These are phyloP conservation scores for Adansonia grandidieri DNA, from an alignment of 441 rosid genomes.

Conservation along the genomic window DNA sequence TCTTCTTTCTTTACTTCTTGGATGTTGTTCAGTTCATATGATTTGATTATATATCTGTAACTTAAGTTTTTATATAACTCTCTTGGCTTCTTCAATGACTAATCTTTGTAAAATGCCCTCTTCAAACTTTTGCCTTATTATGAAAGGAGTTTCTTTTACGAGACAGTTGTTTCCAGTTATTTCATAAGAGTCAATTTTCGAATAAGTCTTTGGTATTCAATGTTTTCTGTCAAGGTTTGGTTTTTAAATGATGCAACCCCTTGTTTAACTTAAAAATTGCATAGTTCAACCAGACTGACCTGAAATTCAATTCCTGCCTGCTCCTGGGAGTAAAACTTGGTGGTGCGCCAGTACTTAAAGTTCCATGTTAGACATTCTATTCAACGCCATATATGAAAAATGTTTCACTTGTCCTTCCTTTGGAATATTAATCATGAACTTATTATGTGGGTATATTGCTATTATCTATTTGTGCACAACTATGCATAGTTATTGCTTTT, in stretches of 20 bases:
- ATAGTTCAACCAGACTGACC: neutral
- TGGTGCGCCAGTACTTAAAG: neutral
- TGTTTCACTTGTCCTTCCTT: neutral
- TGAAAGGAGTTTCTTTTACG: neutral
- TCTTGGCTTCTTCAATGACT: neutral
- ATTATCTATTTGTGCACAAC: neutral
- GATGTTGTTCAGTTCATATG: neutral
- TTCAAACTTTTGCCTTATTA: neutral
- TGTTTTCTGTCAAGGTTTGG: neutral
- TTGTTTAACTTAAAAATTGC: neutral
- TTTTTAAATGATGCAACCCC: neutral
- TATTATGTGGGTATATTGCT: neutral
- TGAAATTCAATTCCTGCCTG: neutral
- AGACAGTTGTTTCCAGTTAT: neutral
- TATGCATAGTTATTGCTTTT: neutral
- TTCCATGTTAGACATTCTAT: slow-evolving; percentile 10
- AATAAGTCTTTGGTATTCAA: neutral
- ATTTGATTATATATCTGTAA: neutral
- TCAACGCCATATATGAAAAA: neutral
- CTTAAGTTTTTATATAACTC: neutral
- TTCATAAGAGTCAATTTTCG: neutral
- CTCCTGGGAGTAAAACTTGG: neutral
- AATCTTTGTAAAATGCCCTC: neutral
- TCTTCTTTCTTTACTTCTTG: neutral
- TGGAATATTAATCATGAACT: neutral